Evolutionary conservation across 108 stramenopile genomes (phyloP).

Genomic region (Cyclotella atomus): DNA sequence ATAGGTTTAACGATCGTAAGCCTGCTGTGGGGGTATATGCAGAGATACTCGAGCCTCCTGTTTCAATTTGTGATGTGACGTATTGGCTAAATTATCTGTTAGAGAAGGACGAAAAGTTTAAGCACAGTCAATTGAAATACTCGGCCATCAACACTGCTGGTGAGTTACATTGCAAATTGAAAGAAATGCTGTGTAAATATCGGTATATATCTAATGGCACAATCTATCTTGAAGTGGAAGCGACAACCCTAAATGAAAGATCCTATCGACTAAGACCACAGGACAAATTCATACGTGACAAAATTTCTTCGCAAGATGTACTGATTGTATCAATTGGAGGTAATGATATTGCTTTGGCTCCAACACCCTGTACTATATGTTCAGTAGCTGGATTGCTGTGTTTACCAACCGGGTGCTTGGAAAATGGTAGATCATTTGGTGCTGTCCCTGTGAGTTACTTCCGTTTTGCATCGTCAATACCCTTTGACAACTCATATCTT

Average conservation of each 20-base stretch:
- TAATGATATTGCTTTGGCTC: conserved; percentile 86
- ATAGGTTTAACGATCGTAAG: conserved; percentile 47
- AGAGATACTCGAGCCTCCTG: conserved; percentile 64
- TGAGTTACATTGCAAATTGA: not conserved
- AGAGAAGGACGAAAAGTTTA: not conserved
- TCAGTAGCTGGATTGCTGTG: conserved; percentile 61
- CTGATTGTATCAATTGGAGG: conserved; percentile 86
- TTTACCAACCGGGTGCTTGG: conserved; percentile 59
- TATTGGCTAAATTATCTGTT: conserved; percentile 77
- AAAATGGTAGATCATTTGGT: conserved; percentile 51
- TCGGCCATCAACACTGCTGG: conserved; percentile 78
- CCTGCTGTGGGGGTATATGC: conserved; percentile 66
- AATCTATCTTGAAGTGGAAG: conserved; percentile 58
- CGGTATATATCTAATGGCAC: no score
- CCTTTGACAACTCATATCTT: not conserved
- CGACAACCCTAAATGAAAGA: conserved; percentile 77
- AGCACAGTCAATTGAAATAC: conserved; percentile 9
- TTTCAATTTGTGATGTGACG: conserved; percentile 71
- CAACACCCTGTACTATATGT: conserved; percentile 75
- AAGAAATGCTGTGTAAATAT: no score
- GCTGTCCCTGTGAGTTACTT: conserved; percentile 39
- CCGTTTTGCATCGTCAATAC: not conserved
- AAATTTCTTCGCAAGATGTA: conserved; percentile 69
- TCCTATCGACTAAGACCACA: conserved; percentile 60
- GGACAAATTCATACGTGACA: conserved; percentile 82